Conservation (phyloP, 129 eudicot genomes). For the Calendula officinalis region DNA sequence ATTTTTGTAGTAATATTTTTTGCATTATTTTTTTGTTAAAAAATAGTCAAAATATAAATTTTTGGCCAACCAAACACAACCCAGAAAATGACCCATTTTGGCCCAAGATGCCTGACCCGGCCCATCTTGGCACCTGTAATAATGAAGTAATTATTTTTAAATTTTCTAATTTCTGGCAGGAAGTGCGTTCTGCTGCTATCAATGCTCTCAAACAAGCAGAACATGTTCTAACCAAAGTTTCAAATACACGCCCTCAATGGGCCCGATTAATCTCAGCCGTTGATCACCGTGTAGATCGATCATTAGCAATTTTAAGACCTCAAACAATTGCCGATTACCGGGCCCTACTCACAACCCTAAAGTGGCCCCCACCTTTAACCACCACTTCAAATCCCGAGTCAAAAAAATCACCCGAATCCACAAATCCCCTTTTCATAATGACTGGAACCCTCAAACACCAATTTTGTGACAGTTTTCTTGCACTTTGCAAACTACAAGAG, state of each 20-base stretch:
- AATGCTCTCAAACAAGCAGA: constrained; percentile 64
- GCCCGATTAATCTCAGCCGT: constrained; percentile 71
- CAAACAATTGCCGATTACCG: constrained; percentile 96
- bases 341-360: constrained; percentile 69
- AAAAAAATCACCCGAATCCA: constrained; percentile 38
- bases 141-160: neutral
- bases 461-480: constrained; percentile 80
- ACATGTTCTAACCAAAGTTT: constrained; percentile 59
- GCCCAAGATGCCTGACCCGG: neutral
- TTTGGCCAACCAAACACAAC: neutral
- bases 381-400: constrained; percentile 53
- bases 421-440: constrained; percentile 79
- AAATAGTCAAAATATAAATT: neutral
- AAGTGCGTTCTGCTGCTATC: constrained; percentile 52
- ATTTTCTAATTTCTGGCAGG: constrained; percentile 38
- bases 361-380: constrained; percentile 93
- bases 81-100: neutral
- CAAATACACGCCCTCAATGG: constrained; percentile 85
- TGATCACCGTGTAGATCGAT: constrained; percentile 91
- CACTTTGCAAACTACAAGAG: constrained; percentile 80
- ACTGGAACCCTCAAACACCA: constrained; percentile 70
- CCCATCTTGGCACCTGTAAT: neutral
- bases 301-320: constrained; percentile 83
- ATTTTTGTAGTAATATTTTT: neutral
- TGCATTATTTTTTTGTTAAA: neutral